Conservation (phyloP, 2,329 filamentous ascomycete genomes). For the Colletotrichum theobromicola region DNA sequence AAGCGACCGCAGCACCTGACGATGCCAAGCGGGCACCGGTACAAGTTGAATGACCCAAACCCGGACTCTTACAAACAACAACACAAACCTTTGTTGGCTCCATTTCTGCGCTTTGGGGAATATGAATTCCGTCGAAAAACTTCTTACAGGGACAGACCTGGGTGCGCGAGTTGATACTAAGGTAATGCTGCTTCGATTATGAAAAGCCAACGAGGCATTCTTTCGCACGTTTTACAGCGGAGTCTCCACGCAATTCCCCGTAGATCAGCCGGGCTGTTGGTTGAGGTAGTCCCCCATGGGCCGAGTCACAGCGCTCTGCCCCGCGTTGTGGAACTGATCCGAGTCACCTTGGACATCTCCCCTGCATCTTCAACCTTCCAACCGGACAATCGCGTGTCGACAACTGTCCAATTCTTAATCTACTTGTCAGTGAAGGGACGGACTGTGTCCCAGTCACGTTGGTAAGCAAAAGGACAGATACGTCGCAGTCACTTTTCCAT, state of each 20-base stretch:
- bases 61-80: not conserved
- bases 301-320: constrained; percentile 8
- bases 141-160: not conserved
- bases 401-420: not conserved
- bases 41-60: not conserved
- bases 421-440: not conserved
- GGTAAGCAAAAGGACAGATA: not conserved
- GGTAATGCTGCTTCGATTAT: not conserved
- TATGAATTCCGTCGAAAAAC: not conserved
- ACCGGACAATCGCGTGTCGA: not conserved
- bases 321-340: not conserved
- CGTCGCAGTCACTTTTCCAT: not conserved
- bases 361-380: not conserved
- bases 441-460: not conserved
- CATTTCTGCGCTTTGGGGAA: not conserved
- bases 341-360: not conserved
- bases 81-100: not conserved
- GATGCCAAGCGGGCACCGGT: not conserved
- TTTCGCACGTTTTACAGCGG: not conserved
- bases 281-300: not conserved
- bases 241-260: not conserved
- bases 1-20: not conserved
- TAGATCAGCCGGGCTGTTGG: not conserved
- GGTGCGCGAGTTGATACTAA: not conserved
- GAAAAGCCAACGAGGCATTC: not conserved